These are phyloP conservation scores for Xylaria sp. DNA, from an alignment of 2,329 filamentous ascomycete genomes.

Conservation along the genomic window DNA sequence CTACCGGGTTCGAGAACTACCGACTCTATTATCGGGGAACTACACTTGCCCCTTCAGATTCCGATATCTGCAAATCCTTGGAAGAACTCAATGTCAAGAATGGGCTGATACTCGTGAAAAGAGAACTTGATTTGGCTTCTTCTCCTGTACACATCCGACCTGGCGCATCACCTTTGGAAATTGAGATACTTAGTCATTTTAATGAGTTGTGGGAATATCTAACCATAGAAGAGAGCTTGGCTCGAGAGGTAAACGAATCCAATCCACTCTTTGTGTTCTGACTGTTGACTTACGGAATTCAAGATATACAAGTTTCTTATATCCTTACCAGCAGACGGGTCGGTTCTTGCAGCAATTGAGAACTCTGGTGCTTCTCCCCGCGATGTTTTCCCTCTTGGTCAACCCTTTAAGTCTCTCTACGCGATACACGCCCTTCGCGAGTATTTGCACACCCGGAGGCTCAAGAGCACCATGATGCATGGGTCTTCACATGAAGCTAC, in stretches of 20 bases:
- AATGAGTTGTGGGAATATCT: constrained; percentile 85
- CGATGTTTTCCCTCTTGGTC: constrained; percentile 74
- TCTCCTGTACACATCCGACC: constrained; percentile 59
- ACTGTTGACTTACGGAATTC: constrained; percentile 23
- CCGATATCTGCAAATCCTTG: constrained; percentile 70
- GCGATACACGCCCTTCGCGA: constrained; percentile 74
- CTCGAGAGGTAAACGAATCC: constrained; percentile 67
- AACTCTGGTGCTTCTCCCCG: constrained; percentile 62
- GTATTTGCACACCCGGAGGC: constrained; percentile 62
- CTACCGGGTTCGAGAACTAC: constrained; percentile 81
- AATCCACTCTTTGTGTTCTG: neutral
- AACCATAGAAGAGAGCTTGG: constrained; percentile 75
- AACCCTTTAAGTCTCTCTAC: constrained; percentile 80
- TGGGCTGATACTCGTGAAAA: constrained; percentile 74
- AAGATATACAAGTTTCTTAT: constrained; percentile 77
- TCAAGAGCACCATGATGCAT: constrained; percentile 46
- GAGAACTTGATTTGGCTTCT: constrained; percentile 61
- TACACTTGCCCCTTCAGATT: constrained; percentile 70
- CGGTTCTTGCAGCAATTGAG: constrained; percentile 69
- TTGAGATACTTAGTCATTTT: constrained; percentile 84
- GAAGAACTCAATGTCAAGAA: constrained; percentile 74
- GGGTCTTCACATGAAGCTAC: constrained; percentile 42
- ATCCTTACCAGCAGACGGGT: constrained; percentile 75
- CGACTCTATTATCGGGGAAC: constrained; percentile 77
- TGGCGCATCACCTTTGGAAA: constrained; percentile 73